Evolutionary conservation across 306 rosid species (phyloP), one percentile per base, ranked within the genome.

Genomic region (Fragaria nilgerrensis): DNA sequence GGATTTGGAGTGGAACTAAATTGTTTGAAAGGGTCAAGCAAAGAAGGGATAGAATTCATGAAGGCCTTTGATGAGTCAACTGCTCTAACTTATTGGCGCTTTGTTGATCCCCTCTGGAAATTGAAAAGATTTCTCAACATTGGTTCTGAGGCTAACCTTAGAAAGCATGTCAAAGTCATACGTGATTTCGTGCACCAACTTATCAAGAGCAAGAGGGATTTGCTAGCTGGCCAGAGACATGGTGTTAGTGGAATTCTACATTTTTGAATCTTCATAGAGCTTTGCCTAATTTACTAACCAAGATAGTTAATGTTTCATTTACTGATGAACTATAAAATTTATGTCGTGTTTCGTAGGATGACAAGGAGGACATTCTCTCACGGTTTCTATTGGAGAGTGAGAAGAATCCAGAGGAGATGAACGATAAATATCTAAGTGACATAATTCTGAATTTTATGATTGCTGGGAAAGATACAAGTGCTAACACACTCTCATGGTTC

Each of bases 401-500:
- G 73, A 91, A 87, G 66, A 79, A 88, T 29, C 84, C 90, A 79
- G 75, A 74, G 74, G 72, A 79, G 41, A 84, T 91, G 90, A 87
- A 77, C 8, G 97, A 93, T 68, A 66, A 78, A 20, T 91, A 85
- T 82, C 66, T 89, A 53, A 87, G 93, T 73, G 98, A 91, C 14
- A 85, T 88, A 72, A 86, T 89, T 78, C 82, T 91, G 61, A 91
- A 70, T 75, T 91, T 93, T 68, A 84, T 93, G 87, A 74, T 93
- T 45, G 97, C 97, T 62, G 98, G 96, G 7, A 91, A 90, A 72
- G 96, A 93, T 83, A 52, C 92, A 3, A 85, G 84, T 73, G 98
- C 94, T 73, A 82, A 63, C n/a, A 90, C 98, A 20, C 86, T 91
- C 1, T 90, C 96, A 9, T 93, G 94, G 97, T 90, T 93, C 87